Evolutionary conservation across 768 basidiomycete genomes (phyloP), one percentile per base, ranked within the genome.

Genomic region (Tylopilus balloui): DNA sequence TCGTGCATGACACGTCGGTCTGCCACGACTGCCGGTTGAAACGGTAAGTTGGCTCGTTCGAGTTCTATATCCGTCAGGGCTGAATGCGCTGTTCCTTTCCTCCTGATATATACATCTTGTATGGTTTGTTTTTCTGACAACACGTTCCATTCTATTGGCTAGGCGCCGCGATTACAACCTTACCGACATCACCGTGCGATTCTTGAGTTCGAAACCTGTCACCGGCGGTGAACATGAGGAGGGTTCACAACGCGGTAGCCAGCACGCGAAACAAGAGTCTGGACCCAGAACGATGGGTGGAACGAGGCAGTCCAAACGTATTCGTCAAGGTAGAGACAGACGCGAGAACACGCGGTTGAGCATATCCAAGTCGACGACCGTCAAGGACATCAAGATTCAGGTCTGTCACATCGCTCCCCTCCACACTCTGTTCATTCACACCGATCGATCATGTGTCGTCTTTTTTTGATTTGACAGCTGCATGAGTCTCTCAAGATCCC

Each of bases 331-430:
- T 14, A 77, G 77, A 61, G 75, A 78, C 47, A 62, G 71, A 23
- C 77, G 73, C 8, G 77, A 78, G 57, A 69, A 71, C 53, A 74
- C 73, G 50, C 77, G 68, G 55, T 60, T 88, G 42, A 74, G 69
- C 11, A 75, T 92, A 38, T 70, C 72, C 37, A 90, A 87, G 64
- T 62, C 67, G 25, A 88, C 79, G 53, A 82, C 84, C 0, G 76
- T 92, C 43, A 89, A 84, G 63, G 88, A 91, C 14, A 79, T 92
- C 58, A 91, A 90, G 66, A 61, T 87, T 47, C 74, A 79, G 73
- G 85, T 88, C 49, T 50, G 79, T 66, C n/a, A n/a, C n/a, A n/a
- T n/a, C n/a, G n/a, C n/a, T 24, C 13, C 17, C 40, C 25, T 13
- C 20, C 25, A 3, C 15, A 20, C 20, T 11, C 14, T 2, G 9